phyloP scores from a whole-genome alignment of 805 yeast species.

The Cyberlindnera maritima region DNA sequence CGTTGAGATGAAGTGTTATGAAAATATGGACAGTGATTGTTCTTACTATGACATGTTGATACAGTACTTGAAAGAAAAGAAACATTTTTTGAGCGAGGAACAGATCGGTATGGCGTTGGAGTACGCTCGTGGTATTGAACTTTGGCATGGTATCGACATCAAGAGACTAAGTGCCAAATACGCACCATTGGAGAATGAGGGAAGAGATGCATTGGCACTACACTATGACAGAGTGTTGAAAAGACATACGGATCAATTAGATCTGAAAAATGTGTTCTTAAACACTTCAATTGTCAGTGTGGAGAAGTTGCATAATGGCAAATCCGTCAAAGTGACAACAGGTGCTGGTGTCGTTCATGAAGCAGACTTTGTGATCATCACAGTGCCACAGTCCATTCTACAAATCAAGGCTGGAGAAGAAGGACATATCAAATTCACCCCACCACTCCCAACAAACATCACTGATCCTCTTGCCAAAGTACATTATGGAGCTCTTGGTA shows the following conservation, averaged over 20 bases:
- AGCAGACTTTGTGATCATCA: constrained; percentile 62
- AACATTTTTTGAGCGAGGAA: constrained; percentile 44
- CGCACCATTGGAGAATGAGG: constrained; percentile 67
- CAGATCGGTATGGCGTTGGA: constrained; percentile 54
- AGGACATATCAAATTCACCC: constrained; percentile 56
- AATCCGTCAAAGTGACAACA: constrained; percentile 24
- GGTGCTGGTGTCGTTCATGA: constrained; percentile 31
- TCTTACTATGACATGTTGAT: constrained; percentile 49
- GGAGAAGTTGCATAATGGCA: constrained; percentile 23
- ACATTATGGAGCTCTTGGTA: constrained; percentile 69
- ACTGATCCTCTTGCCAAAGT: constrained; percentile 43
- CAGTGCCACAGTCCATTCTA: constrained; percentile 76
- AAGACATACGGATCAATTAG: constrained; percentile 39
- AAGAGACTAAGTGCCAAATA: constrained; percentile 63
- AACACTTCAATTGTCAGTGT: constrained; percentile 43
- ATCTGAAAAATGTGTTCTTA: constrained; percentile 37
- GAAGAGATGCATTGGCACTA: constrained; percentile 70
- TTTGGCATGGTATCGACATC: constrained; percentile 81
- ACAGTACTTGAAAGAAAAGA: constrained; percentile 44
- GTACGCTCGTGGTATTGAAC: constrained; percentile 55
- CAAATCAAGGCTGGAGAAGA: constrained; percentile 30
- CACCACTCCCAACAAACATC: constrained; percentile 49
- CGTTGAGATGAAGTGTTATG: constrained; percentile 55
- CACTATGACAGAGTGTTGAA: constrained; percentile 52
- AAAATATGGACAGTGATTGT: constrained; percentile 49